Evolutionary conservation across 768 basidiomycete species (phyloP), one percentile per base, ranked within the genome.

Genomic region (Phanerochaete sordida): DNA sequence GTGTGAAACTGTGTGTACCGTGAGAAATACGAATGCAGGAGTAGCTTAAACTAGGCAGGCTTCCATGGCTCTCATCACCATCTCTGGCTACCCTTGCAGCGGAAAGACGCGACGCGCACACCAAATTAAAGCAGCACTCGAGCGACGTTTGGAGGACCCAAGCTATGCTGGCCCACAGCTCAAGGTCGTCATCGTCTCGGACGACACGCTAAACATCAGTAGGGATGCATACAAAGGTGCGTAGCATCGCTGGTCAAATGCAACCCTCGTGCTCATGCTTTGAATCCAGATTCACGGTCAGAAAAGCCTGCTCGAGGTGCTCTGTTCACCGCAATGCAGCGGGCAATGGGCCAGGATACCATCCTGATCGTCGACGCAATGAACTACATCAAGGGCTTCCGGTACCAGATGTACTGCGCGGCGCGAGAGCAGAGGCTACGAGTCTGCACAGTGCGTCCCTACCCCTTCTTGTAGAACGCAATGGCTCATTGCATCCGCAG

Each of bases 311-410:
- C 93, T 0, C 81, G 97, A 28, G 92, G 82, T 4, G 79, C 89
- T 12, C 79, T 96, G 23, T 93, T 96, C 72, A 85, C 94, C 0
- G 84, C 91, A 0, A 77, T 95, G 53, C 92, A 89, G 65, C 81
- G 97, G 13, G 79, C 83, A 33, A 79, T 99, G 64, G 79, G 81
- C 24, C 72, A 74, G 35, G 86, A 91, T 66, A 90, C 85, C 0
- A 84, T 98, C 66, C 80, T 97, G 59, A 90, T 99, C 65, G 81
- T 95, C 62, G 97, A 99, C 69, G 85, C 88, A 15, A 81, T 91
- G 65, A 98, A 98, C 70, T 98, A 99, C 74, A 98, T 98, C 81
- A 98, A 99, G 72, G 96, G 96, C 12, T 97, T 94, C 70, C 86
- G 97, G 30, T 99, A 99, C 73, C 97, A 99, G 72, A 87, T 99